phyloP scores from a whole-genome alignment of 805 yeast genomes.

The Lipomyces yamadae region DNA sequence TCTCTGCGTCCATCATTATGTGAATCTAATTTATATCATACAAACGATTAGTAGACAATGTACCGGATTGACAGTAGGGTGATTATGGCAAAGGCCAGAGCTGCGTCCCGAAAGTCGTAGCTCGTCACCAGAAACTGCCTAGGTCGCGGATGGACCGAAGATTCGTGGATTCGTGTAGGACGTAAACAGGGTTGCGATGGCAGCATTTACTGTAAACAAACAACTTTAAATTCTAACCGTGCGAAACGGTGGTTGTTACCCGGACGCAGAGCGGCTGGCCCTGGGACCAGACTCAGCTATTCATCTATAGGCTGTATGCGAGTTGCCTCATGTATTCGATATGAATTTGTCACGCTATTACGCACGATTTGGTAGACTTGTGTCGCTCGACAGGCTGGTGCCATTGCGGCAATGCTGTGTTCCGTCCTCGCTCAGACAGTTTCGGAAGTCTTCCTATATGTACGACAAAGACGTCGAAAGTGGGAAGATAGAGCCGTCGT shows the following conservation, averaged over 20 bases:
- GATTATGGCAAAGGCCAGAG: neutral
- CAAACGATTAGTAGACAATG: neutral
- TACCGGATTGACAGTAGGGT: neutral
- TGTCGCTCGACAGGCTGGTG: neutral
- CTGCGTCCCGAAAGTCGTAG: neutral
- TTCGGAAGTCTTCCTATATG: neutral
- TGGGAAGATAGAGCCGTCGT: conserved; percentile 39
- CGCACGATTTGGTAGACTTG: conserved; percentile 1
- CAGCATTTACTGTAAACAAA: neutral
- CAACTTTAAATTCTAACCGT: neutral
- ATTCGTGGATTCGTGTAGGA: neutral
- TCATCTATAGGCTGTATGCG: neutral
- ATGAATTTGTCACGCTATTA: neutral
- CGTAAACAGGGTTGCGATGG: neutral
- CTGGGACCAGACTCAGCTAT: neutral
- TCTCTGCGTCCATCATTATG: conserved; percentile 9
- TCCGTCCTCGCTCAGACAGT: neutral
- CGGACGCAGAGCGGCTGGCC: neutral
- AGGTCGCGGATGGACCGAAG: no score
- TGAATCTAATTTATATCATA: neutral
- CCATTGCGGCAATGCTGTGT: neutral
- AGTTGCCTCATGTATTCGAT: neutral
- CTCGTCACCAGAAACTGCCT: no score
- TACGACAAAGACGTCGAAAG: neutral
- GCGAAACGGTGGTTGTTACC: neutral